Base-by-base conservation (phyloP, 805 yeast genomes). In the Lachancea meyersii region DNA sequence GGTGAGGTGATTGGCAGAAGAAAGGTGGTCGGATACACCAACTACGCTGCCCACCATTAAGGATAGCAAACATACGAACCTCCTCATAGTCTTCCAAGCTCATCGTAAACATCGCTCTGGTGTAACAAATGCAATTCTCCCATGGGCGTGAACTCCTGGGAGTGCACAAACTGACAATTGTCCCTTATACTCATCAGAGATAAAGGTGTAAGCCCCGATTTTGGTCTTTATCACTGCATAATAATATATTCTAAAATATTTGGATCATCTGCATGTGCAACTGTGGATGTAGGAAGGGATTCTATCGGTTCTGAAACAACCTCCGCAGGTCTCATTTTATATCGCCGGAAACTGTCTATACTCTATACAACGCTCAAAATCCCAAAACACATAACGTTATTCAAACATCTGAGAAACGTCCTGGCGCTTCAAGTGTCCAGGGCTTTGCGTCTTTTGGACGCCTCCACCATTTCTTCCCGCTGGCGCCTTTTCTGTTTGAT, bases 1-100 rank as follows among this genome's bases (percentile, higher is more conserved):
- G 98, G 98, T 64, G 98, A 93, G 76, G 79, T 89, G 55, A 75
- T 93, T 60, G 98, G 98, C 61, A 87, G 97, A 76, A 84, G 97
- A 75, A 79, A 85, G 60, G 57, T 93, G 48, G 85, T 88, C 60
- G 96, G 97, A 54, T 91, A 93, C 77, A 75, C 64, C 48, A 68
- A 56, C 65, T 45, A 66, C 50, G 55, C 65, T 49, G 57, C 66
- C 45, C 63, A 62, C 47, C 65, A 60, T 44, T 50, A 24, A 26
- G 18, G 31, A 21, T 14, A 20, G 14, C 14, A 18, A 32, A 32
- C 16, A 14, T 28, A 28, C 31, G 14, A 28, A 28, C 14, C 31
- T n/a, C 13, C 13, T 28, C 22, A 18, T 14, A 18, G 23, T 14
- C 4, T 32, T 18, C 35, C 23, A 32, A 32, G 19, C 7, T 3